Percentiles rank a stretch among this genome's conserved stretches.
phyloP scores from a whole-genome alignment of 1,139 yeast genomes.

The Geotrichum siamense region DNA sequence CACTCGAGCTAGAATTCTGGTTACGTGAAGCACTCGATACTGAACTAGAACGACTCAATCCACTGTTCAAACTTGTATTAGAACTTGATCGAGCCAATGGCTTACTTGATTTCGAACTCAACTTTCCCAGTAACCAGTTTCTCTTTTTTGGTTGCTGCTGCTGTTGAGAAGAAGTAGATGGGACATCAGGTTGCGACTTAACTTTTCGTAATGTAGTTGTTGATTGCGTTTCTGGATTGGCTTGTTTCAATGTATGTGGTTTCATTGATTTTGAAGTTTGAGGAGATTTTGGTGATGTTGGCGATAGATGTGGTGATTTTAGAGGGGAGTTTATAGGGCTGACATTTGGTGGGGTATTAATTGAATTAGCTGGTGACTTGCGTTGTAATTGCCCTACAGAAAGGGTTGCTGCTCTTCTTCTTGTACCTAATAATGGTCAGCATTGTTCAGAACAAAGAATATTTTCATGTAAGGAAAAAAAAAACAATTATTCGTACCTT shows the following conservation, averaged over 20 bases:
- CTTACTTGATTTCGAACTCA: background rate
- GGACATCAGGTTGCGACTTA: background rate
- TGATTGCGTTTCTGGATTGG: too few relatives aligned
- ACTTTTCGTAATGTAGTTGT: background rate
- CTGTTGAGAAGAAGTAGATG: background rate
- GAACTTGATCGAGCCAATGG: background rate
- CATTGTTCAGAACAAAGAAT: too few relatives aligned
- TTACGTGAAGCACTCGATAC: too few relatives aligned
- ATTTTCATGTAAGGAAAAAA: background rate
- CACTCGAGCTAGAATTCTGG: too few relatives aligned
- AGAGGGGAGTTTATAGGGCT: background rate
- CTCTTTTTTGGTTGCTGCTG: too few relatives aligned
- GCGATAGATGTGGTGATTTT: background rate
- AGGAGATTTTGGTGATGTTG: background rate
- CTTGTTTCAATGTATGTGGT: too few relatives aligned
- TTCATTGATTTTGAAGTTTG: too few relatives aligned
- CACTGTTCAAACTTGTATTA: background rate
- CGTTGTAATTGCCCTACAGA: too few relatives aligned
- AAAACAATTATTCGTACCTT: conserved; percentile 11
- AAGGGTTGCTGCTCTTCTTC: background rate
- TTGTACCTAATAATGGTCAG: background rate
- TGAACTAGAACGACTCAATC: too few relatives aligned
- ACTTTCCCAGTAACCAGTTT: background rate
- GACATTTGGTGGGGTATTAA: too few relatives aligned
- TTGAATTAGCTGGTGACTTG: too few relatives aligned